Evolutionary conservation across 352 stramenopile genomes (phyloP), one percentile per base, ranked within the genome.

Genomic region (Phytopythium ostracodes): DNA sequence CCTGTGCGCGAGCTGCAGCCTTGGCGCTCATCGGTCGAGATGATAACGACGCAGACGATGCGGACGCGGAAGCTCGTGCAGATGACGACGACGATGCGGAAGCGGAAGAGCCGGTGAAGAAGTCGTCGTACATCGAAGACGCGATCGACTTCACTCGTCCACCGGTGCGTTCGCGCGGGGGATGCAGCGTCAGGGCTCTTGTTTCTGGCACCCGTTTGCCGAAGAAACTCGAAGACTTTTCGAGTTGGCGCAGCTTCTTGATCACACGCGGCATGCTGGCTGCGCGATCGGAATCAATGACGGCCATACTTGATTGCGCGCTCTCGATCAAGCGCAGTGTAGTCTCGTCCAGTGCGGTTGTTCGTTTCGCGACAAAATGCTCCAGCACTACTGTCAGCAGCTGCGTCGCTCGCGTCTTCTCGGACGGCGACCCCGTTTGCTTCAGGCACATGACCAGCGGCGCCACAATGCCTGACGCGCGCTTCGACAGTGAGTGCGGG

Each of bases 261-360:
- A 76, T 75, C 62, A 88, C 76, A 2, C 80, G 80, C 44, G 68
- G 62, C 62, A 93, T 90, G 44, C 88, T 76, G 6, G 84, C 89
- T 49, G 76, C 89, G 36, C 77, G 72, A 29, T 82, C 86, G 0
- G 84, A 88, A 29, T 87, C 73, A 54, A 93, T 87, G 27, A 56
- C 70, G 33, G 71, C 63, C 17, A 68, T 73, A 27, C 76, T 72
- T 29, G 49, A 60, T 59, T 88, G 84, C 40, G 88, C 76, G 27
- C 63, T 76, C 44, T 91, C 80, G 8, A 93, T 62, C 42, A 75
- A 61, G 9, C 24, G 49, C 22, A 93, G 60, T 2, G 65, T 80
- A 15, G 43, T n/a, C 36, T 91, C 80, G 24, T 85, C 73, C 15
- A 93, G 46, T 17, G 62, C 65, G n/a, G 76, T 84, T 22, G 77